Evolutionary conservation across 805 yeast species (phyloP), one percentile per base, ranked within the genome.

Genomic region (Zygosaccharomyces siamensis): DNA sequence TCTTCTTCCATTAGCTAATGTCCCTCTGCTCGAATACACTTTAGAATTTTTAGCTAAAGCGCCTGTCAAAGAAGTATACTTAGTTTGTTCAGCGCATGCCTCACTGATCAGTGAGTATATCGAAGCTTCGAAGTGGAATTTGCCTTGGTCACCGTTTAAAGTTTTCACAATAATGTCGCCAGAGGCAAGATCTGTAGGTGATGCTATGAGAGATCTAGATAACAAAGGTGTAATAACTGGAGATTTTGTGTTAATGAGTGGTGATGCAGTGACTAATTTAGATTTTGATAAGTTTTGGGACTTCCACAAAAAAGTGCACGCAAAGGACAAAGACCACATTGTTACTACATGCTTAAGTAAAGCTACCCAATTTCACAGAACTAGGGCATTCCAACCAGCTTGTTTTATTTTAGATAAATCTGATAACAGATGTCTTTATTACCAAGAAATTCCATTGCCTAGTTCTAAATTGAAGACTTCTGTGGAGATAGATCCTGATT

Each of bases 151-250:
- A 2, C 96, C 97, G 1, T 92, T 93, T 67, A 78, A 79, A 48
- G 77, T 93, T 39, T 79, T 81, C 42, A 85, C 95, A 2, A 79
- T 92, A 46, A 78, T 86, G 75, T 81, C 95, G 21, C 80, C 89
- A 42, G 97, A 92, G 66, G 83, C 93, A 8, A 73, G 90, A 66
- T 86, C 95, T 24, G 95, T 92, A 8, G 99, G 99, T 56, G 99
- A 93, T 70, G 95, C 96, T 18, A 87, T 93, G 95, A 78, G 99
- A 66, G 98, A 92, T 63, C 72, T 93, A 50, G 99, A 93, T 66
- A 83, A 87, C 52, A 76, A 96, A 58, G 97, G 97, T 5, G 72
- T 92, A 49, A 87, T 93, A 45, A 81, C 86, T 1, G 90, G 95
- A 11, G 99, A 93, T 67, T 93, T 93, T 61, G 71, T 93, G 48